Evolutionary conservation across 2,329 filamentous ascomycete genomes (phyloP), one percentile per base, ranked within the genome.

Genomic region (Alternaria sp.): DNA sequence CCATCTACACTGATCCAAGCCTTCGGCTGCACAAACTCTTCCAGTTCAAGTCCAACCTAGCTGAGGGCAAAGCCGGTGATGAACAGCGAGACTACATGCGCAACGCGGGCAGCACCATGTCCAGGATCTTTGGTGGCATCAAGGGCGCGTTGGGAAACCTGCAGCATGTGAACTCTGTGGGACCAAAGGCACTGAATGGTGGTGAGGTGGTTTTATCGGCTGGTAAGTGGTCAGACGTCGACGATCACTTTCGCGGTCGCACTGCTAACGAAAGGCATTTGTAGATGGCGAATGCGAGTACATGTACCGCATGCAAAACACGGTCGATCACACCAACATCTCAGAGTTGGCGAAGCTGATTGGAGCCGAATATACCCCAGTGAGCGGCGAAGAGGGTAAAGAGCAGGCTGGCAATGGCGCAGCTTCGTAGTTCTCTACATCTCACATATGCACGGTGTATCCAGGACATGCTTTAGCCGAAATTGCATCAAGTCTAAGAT

Each of bases 251-350:
- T 28, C 5, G 28, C 50, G 3, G 12, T 11, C 4, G 17, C 15
- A 17, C n/a, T 55, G 43, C 51, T 66, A n/a, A 64, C n/a, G 3
- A 1, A 15, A 10, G 7, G 13, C 2, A 11, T 10, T 7, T n/a
- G 3, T 44, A 72, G 72, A 71, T 54, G 69, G 69, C 1, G 47
- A 62, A 11, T 72, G 69, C 57, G 69, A 74, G 46, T 73, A 69
- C 13, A 70, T 73, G 7, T 67, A 72, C 44, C 66, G 72, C 12
- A 74, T 74, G 72, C 72, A 74, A 46, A 74, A 71, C 21, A 73
- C 70, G 2, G 71, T 73, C 3, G 72, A 74, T 44, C 72, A 74
- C 32, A 70, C 67, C 1, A 68, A 65, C 45, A 59, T 72, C 9
- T 49, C 64, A 2, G 68, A 73, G 12, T 9, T 74, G 44, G 64